Evolutionary conservation across 306 rosid genomes (phyloP).

Genomic region (Inga laurina): DNA sequence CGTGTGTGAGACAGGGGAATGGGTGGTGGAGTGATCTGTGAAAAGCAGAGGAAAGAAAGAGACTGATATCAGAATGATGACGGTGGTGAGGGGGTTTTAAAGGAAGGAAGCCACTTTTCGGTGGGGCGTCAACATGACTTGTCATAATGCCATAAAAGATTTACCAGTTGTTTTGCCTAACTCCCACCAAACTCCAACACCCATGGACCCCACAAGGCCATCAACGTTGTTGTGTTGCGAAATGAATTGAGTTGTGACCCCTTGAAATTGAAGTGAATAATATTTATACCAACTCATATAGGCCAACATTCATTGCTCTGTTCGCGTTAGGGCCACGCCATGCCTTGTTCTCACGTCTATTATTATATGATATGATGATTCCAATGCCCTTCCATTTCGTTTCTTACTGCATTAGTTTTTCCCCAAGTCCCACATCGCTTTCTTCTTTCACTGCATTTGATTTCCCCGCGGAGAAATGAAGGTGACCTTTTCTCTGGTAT

Average conservation of each 20-base stretch:
- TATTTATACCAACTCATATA: not conserved
- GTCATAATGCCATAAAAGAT: conserved; percentile 38
- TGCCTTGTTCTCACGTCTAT: not conserved
- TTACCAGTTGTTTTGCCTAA: conserved; percentile 47
- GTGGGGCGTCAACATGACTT: conserved; percentile 31
- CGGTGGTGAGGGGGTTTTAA: conserved; percentile 21
- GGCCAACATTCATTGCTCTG: not conserved
- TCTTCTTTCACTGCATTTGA: not conserved
- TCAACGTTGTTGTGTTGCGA: conserved; percentile 4
- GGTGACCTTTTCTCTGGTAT: not conserved
- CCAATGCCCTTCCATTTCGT: conserved; percentile 31
- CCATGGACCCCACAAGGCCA: conserved; percentile 15
- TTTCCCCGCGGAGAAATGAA: conserved; percentile 6
- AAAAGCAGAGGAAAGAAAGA: conserved; percentile 31
- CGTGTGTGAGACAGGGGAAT: not conserved
- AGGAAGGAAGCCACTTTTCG: conserved; percentile 1
- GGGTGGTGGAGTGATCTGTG: not conserved
- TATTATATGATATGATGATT: conserved; percentile 29
- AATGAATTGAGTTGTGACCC: not conserved
- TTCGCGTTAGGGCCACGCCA: not conserved
- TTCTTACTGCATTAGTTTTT: conserved; percentile 16
- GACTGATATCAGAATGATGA: conserved; percentile 30
- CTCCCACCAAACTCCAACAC: conserved; percentile 67
- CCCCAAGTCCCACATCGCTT: conserved; percentile 6
- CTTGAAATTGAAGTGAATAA: not conserved